Base-by-base conservation (phyloP, 1,284 basidiomycete species). In the Rhodotorula glutinis region DNA sequence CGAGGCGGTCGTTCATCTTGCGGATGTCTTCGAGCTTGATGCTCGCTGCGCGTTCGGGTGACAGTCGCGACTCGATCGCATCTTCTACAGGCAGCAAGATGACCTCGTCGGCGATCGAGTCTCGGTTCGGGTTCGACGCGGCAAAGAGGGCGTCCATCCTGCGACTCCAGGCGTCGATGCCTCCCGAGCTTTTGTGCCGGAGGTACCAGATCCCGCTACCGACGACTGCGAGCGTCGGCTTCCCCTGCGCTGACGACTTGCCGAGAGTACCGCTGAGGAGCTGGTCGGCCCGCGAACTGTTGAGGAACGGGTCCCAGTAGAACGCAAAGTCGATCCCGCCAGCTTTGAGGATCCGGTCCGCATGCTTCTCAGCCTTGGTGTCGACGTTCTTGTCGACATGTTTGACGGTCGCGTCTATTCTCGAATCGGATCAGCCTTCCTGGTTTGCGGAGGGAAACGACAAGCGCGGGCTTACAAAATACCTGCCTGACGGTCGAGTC, bases 141-240 rank as follows among this genome's bases (percentile, higher is more conserved):
- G 82, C 79, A 49, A 92, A 84, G 17, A 86, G 82, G 25, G 79
- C 75, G 75, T 90, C 87, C 69, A 90, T 86, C 72, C 84, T 87
- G 25, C 82, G 82, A 73, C 88, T 88, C 89, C 90, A 94, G 3
- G 86, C 82, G 38, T 86, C 80, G 33, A 91, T 81, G 3, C 90
- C 90, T 25, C 89, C 89, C 1, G 88, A 88, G 23, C 80, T 1
- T 85, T 81, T 77, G 41, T 91, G 87, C 41, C 89, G 86, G 49
- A 94, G 83, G 77, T 90, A 91, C 91, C 91, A 93, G 46, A 94
- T 81, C 0, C 92, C 91, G 17, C 88, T 87, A 25, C 91, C 91
- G 27, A 95, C 77, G 14, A 92, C 87, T 38, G 92, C 82, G 51
- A 95, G 79, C 0, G 87, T 85, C 1, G 88, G 83, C 16, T 53